Evolutionary conservation across 768 basidiomycete species (phyloP).

Genomic region (Mycena chlorophos): DNA sequence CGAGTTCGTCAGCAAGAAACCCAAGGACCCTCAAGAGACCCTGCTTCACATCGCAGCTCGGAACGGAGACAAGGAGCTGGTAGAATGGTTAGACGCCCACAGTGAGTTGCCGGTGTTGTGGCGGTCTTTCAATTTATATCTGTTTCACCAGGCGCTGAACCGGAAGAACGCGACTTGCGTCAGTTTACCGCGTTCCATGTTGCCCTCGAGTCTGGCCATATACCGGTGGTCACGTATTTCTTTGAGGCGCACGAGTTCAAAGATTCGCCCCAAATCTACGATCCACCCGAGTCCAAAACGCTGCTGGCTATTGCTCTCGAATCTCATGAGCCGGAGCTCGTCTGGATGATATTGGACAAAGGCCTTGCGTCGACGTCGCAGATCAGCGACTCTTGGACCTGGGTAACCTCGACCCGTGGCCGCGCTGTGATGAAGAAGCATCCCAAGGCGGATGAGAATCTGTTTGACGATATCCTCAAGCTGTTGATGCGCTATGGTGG

Average conservation of each 20-base stretch:
- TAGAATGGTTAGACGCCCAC: constrained; percentile 72
- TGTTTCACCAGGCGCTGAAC: constrained; percentile 63
- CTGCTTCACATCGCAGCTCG: constrained; percentile 66
- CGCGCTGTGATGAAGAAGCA: constrained; percentile 27
- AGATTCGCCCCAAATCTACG: constrained; percentile 52
- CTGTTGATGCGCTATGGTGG: constrained; percentile 53
- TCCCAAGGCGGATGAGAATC: constrained; percentile 30
- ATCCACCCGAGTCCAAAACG: constrained; percentile 39
- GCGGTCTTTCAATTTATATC: constrained; percentile 23
- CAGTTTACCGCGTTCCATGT: constrained; percentile 67
- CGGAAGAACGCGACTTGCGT: constrained; percentile 63
- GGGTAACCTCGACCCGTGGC: constrained; percentile 41
- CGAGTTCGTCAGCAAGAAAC: constrained; percentile 44
- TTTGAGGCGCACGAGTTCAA: constrained; percentile 59
- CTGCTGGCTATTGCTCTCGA: constrained; percentile 58
- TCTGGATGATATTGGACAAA: constrained; percentile 64
- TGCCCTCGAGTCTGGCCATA: constrained; percentile 54
- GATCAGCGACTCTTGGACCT: constrained; percentile 52
- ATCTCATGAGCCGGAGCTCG: constrained; percentile 61
- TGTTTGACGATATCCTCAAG: constrained; percentile 51
- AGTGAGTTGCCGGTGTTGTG: constrained; percentile 42
- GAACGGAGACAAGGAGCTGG: constrained; percentile 55
- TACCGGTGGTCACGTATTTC: constrained; percentile 58
- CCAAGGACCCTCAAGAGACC: constrained; percentile 63
- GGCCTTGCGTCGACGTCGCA: constrained; percentile 51